Conservation (phyloP, 306 rosid species). For the Cucurbita maxima region DNA sequence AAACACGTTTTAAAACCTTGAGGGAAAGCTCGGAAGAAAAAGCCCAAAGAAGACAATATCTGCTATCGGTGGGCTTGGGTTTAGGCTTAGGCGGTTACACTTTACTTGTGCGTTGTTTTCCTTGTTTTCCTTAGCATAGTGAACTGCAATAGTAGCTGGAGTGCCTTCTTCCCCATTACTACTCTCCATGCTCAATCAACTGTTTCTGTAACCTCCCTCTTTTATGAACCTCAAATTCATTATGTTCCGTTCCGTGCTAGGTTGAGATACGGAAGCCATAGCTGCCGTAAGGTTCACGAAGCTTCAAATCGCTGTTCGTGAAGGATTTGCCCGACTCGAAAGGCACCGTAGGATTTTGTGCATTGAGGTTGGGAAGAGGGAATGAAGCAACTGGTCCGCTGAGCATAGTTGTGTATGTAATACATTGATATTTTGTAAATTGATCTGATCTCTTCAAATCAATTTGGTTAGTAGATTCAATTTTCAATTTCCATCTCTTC, state of each 20-base stretch:
- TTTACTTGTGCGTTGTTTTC: not conserved
- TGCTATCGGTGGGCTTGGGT: no score
- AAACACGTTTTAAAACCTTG: no score
- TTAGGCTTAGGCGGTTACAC: no score
- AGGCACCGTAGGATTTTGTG: not conserved
- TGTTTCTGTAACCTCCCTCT: not conserved
- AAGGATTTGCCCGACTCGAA: not conserved
- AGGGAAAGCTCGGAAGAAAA: no score
- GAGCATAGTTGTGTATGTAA: slow-evolving; percentile 4
- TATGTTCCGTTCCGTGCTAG: not conserved
- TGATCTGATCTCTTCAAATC: not conserved
- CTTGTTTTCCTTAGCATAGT: no score
- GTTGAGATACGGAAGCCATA: not conserved
- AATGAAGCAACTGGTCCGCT: slow-evolving; percentile 17
- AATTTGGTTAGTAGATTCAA: slow-evolving; percentile 1
- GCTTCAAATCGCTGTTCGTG: not conserved
- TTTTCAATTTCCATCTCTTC: not conserved
- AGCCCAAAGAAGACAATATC: no score
- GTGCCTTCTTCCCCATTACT: not conserved
- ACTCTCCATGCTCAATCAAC: not conserved
- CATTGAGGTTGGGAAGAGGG: not conserved
- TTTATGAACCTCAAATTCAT: not conserved
- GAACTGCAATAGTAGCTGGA: not conserved
- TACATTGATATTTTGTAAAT: slow-evolving; percentile 9
- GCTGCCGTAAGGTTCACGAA: not conserved